A percentile compares a stretch with the other conserved stretches of the same genome.
Conservation (phyloP, 1,139 yeast species). For the Saccharomyces hybrid region DNA sequence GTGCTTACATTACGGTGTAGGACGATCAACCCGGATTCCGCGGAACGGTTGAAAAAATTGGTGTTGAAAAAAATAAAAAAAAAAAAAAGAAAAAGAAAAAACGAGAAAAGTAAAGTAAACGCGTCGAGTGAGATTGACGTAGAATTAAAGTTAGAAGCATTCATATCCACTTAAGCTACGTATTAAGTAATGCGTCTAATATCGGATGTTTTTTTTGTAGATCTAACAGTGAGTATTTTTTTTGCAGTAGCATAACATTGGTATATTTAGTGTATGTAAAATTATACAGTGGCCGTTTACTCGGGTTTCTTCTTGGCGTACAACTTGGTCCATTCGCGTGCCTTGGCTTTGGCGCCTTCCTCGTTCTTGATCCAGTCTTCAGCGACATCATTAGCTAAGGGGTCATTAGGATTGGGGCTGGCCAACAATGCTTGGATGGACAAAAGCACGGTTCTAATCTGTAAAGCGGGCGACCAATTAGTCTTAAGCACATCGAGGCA, state of each 20-base stretch:
- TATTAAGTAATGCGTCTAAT: background rate
- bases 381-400: slow-evolving; percentile 95
- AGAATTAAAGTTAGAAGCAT: background rate
- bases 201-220: background rate
- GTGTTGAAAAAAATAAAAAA: background rate
- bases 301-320: slow-evolving; percentile 40
- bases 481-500: slow-evolving; percentile 90
- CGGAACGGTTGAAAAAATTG: slow-evolving; percentile 1
- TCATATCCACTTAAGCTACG: background rate
- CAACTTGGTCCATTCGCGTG: slow-evolving; percentile 76
- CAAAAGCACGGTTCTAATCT: slow-evolving; percentile 84
- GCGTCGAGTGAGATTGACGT: background rate
- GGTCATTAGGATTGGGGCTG: slow-evolving; percentile 97
- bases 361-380: slow-evolving; percentile 91
- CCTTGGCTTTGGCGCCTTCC: slow-evolving; percentile 68
- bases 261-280: background rate
- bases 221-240: background rate
- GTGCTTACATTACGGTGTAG: background rate
- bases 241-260: background rate
- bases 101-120: background rate
- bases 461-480: slow-evolving; percentile 97
- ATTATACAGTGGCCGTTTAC: background rate
- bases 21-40: background rate
- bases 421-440: slow-evolving; percentile 91
- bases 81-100: too few species aligned